A percentile compares a stretch with the other conserved stretches of the same genome.
These are phyloP conservation scores for Backusella macrospora DNA, from an alignment of 192 early-diverging fungal genomes.

Conservation along the genomic window DNA sequence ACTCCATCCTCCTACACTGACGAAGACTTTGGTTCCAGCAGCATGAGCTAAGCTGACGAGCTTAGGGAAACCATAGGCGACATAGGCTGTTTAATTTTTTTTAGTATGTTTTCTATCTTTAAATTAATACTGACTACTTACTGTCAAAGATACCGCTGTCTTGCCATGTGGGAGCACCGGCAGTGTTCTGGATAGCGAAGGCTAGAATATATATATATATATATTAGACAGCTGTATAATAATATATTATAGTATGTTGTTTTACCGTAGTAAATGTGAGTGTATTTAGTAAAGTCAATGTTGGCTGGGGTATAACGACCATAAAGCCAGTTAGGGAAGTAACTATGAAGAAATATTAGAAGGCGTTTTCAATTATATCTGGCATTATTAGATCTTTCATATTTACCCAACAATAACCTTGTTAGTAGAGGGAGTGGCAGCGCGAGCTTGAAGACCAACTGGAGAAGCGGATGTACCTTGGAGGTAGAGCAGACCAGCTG, in stretches of 20 bases:
- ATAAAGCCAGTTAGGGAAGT: conserved; percentile 33
- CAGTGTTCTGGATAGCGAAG: conserved; percentile 24
- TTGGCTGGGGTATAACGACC: conserved; percentile 20
- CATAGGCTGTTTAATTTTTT: not conserved
- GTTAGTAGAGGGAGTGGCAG: not conserved
- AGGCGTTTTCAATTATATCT: not conserved
- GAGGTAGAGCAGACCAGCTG: conserved; percentile 13
- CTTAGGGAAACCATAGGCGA: conserved; percentile 15
- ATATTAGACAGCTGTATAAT: not conserved
- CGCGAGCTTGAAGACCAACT: conserved; percentile 14
- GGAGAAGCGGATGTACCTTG: conserved; percentile 1
- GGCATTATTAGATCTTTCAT: not conserved
- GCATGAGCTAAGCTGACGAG: conserved; percentile 5
- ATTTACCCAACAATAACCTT: conserved; percentile 30
- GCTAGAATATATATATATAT: not conserved
- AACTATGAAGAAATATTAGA: not conserved
- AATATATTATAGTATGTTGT: no score
- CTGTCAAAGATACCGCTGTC: conserved; percentile 30
- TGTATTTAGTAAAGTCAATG: conserved; percentile 34
- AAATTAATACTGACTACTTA: not conserved
- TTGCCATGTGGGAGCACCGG: conserved; percentile 25
- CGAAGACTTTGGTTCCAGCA: conserved; percentile 34
- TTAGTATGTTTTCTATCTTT: no score
- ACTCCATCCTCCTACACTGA: conserved; percentile 69
- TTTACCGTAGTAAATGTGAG: conserved; percentile 38